phyloP scores from a whole-genome alignment of 1,139 yeast genomes.

The Yamadazyma epiphylla region DNA sequence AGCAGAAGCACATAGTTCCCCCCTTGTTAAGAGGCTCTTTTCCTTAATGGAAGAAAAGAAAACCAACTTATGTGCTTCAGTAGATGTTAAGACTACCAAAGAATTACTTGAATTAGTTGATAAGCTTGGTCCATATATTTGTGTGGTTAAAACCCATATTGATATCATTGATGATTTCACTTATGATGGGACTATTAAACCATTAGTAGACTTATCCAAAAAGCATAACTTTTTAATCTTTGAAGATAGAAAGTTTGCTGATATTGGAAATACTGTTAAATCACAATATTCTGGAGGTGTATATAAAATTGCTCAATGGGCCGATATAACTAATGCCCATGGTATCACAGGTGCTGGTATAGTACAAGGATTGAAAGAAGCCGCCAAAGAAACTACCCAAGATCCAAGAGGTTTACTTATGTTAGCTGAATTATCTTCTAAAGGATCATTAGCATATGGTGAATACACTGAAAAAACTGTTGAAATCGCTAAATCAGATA shows the following conservation, averaged over 20 bases:
- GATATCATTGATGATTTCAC: slow-evolving; percentile 89
- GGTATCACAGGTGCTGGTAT: slow-evolving; percentile 96
- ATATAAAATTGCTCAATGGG: slow-evolving; percentile 86
- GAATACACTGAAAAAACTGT: slow-evolving; percentile 84
- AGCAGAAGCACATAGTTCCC: slow-evolving; percentile 67
- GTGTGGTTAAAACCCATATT: slow-evolving; percentile 90
- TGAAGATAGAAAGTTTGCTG: slow-evolving; percentile 97
- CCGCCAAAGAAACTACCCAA: slow-evolving; percentile 66
- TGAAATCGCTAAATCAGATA: slow-evolving; percentile 83
- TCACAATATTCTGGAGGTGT: slow-evolving; percentile 91
- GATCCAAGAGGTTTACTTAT: slow-evolving; percentile 85
- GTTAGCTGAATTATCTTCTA: slow-evolving; percentile 93
- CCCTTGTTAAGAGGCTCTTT: slow-evolving; percentile 75
- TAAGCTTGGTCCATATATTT: slow-evolving; percentile 83
- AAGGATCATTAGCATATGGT: slow-evolving; percentile 91
- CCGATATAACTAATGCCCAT: slow-evolving; percentile 96
- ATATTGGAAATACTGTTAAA: slow-evolving; percentile 97
- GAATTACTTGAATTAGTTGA: slow-evolving; percentile 75
- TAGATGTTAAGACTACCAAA: slow-evolving; percentile 76
- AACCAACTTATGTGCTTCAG: slow-evolving; percentile 93
- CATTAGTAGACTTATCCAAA: slow-evolving; percentile 63
- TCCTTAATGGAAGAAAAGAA: slow-evolving; percentile 73
- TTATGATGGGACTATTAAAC: slow-evolving; percentile 72
- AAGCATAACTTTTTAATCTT: slow-evolving; percentile 85
- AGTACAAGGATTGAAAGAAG: slow-evolving; percentile 81